Base-by-base conservation (phyloP, 441 rosid species). In the Adansonia rubrostipa region DNA sequence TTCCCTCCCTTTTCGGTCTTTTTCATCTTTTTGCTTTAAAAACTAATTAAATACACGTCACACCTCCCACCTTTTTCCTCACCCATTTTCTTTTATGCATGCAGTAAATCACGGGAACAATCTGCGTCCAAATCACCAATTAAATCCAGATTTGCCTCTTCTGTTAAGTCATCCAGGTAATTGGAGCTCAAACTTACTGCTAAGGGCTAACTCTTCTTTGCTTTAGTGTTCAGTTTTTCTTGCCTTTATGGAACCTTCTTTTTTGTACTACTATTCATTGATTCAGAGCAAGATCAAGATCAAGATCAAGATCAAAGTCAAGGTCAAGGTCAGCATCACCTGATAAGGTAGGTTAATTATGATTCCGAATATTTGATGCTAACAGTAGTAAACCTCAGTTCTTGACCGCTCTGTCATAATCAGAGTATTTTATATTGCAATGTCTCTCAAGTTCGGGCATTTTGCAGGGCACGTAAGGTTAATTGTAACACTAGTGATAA, bases 81-180 rank as follows among this genome's bases (percentile, higher is more conserved):
- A 3, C 4, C 11, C 20, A 13, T 56, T 72, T 7, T 33, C 1
- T 24, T 48, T 51, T 33, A 44, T 42, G 14, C 7, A 42, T 73
- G 73, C 89, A 90, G 97, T 82, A 90, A 87, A 88, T 89, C 98
- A 70, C 73, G 74, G 65, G 91, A 87, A 61, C 85, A 86, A n/a
- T 86, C 93, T 56, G 81, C 62, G 58, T 89, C 94, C 14, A 89
- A 87, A 76, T 95, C 97, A 8, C 78, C 84, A 17, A 87, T 93
- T 67, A 89, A 86, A 78, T 91, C 95, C 22, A 83, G 87, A 79
- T 94, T 97, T 20, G 89, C 92, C 14, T 92, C 97, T 60, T 95
- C 94, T 61, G 85, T 86, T 54, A 87, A 86, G 84, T 76, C 87
- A 76, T 70, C 91, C 64, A 90, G 93, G 84, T 92, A 83, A 79